Base-by-base conservation (phyloP, 164 flowering plant species). In the Paratinospora sagittata region DNA sequence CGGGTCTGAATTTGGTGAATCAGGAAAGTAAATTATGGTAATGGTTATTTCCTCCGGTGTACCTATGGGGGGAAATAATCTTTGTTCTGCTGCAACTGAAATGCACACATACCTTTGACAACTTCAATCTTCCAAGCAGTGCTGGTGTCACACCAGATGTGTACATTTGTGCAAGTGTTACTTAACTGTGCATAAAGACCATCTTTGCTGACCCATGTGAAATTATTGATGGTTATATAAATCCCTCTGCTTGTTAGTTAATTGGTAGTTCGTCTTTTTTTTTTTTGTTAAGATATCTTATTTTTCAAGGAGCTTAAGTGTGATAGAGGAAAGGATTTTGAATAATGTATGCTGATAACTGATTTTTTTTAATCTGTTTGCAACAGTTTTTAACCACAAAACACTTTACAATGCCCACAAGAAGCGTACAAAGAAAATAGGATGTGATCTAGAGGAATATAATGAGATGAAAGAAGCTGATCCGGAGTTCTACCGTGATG, bases 401-500 rank as follows among this genome's bases (percentile, higher is more conserved):
- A 85, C 95, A 6, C 74, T 96, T 72, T 96, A 93, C 78, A 70
- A 91, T 79, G 99, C 99, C 23, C 85, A 96, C 82, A 96, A 96
- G 82, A 96, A 93, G 80, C 84, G 99, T 14, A 87, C 98, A 24
- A 90, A 91, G 81, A 90, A 87, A 70, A 68, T 93, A 63, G 82
- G 87, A 8, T 75, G 84, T 79, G 90, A 96, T 74, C 57, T 93
- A 26, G 99, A 89, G 57, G 98, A 91, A 65, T 93, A 96, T 70
- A 89, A 87, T 67, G 84, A 64, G 74, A 79, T 86, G 91, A 96
- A 91, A 84, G 98, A 89, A 83, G 83, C 93, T 66, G 97, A 96
- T 81, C 99, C 96, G 24, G 98, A 96, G 78, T 96, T 96, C 78
- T 96, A 96, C 70, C 89, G 98, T 41, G 90, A 87, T n/a, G 98